Conservation (phyloP, 169 alveolate species). For the Amoebophrya sp. region DNA sequence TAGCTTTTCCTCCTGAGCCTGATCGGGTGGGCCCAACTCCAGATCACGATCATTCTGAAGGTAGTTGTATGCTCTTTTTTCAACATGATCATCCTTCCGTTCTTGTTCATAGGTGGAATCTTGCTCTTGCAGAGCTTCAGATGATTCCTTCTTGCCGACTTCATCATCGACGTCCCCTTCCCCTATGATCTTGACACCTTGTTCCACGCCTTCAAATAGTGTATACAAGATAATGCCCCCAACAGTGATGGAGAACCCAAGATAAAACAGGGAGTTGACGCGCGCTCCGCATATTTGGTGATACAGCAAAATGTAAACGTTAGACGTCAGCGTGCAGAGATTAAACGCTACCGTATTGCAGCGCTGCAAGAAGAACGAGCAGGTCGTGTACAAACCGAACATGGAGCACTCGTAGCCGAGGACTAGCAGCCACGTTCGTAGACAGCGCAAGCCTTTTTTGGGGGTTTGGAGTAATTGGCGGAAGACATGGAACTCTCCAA, state of each 20-base stretch:
- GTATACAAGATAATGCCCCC: not conserved
- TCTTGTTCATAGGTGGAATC: no score
- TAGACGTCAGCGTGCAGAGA: not conserved
- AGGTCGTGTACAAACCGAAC: not conserved
- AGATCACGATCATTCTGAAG: no score
- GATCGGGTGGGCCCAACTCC: no score
- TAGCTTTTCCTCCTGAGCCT: no score
- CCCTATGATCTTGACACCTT: not conserved
- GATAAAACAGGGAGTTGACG: not conserved
- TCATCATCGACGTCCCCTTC: not conserved
- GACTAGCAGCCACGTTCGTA: not conserved
- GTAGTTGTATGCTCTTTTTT: no score
- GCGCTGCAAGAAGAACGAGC: not conserved
- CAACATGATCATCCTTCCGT: no score
- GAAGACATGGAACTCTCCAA: not conserved
- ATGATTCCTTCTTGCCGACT: no score
- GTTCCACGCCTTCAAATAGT: not conserved
- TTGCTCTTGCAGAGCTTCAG: no score
- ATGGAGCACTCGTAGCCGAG: not conserved
- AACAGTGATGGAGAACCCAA: not conserved
- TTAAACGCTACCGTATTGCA: not conserved
- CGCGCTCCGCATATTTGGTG: not conserved
- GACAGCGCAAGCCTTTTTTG: not conserved
- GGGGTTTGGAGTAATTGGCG: not conserved
- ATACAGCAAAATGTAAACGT: not conserved